These are phyloP conservation scores for Hypoxylon sp. DNA, from an alignment of 2,329 filamentous ascomycete genomes.

Conservation along the genomic window DNA sequence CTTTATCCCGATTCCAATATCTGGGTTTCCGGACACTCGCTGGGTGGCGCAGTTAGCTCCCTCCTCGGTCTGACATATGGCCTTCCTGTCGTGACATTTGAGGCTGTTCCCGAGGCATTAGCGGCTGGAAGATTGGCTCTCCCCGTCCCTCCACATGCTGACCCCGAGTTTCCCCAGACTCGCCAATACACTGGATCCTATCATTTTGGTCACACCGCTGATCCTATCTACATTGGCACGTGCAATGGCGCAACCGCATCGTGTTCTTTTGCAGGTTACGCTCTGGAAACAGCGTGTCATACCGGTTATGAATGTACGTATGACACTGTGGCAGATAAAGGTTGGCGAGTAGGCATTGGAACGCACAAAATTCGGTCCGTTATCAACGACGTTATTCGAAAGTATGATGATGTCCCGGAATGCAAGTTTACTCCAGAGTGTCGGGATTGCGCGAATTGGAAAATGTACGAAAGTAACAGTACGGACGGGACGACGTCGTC, in stretches of 20 bases:
- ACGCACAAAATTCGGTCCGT: slow-evolving; percentile 92
- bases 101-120: slow-evolving; percentile 92
- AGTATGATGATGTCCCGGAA: slow-evolving; percentile 84
- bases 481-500: slow-evolving; percentile 80
- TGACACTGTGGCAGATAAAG: slow-evolving; percentile 91
- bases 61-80: slow-evolving; percentile 93
- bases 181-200: slow-evolving; percentile 82
- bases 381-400: slow-evolving; percentile 87
- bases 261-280: slow-evolving; percentile 93
- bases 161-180: slow-evolving; percentile 79
- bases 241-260: slow-evolving; percentile 92
- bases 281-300: slow-evolving; percentile 93
- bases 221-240: slow-evolving; percentile 93
- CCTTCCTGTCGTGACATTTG: slow-evolving; percentile 90
- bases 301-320: slow-evolving; percentile 90
- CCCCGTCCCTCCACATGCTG: slow-evolving; percentile 83
- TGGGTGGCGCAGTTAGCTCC: slow-evolving; percentile 91
- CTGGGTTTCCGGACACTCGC: slow-evolving; percentile 93
- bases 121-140: slow-evolving; percentile 88
- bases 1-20: slow-evolving; percentile 87
- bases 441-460: slow-evolving; percentile 92
- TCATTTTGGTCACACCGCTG: slow-evolving; percentile 96
- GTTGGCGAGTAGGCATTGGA: slow-evolving; percentile 91
- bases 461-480: slow-evolving; percentile 93
- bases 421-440: slow-evolving; percentile 85